Evolutionary conservation across 139 green algal species (phyloP), one percentile per base, ranked within the genome.

Genomic region (Diplosphaera chodatii): DNA sequence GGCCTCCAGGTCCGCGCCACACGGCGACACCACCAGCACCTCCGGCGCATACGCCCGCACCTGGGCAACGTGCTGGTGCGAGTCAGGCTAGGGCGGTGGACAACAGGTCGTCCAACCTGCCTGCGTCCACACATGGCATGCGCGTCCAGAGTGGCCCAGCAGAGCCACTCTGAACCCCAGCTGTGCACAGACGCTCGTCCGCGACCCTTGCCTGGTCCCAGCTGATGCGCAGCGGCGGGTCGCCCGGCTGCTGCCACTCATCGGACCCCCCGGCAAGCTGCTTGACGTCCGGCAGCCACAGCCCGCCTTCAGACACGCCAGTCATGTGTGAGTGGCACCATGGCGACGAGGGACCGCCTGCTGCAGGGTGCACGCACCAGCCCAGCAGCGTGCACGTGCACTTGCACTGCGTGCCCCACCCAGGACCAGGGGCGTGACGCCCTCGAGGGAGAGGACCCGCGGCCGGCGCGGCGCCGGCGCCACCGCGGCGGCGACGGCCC

Each of bases 401-500:
- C n/a, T n/a, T n/a, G n/a, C n/a, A n/a, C n/a, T n/a, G n/a, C n/a
- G n/a, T n/a, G n/a, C n/a, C n/a, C n/a, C 30, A 77, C 72, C 72
- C 25, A 77, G 55, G 55, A 34, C 64, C 40, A 86, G 67, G 3
- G 80, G 83, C 22, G 66, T 73, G 27, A 90, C 55, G 4, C 82
- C 82, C 40, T 84, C 82, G 34, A 97, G 80, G n/a, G 90, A 83
- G 21, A 94, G 33, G 31, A 97, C 90, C 2, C 71, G 76, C 25
- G 80, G 85, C 3, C 78, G 81, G 48, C 33, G 48, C 29, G 32
- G 33, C 2, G 64, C 77, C 25, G 25, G 21, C 21, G 82, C 84
- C 21, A 89, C 83, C 31, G 67, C 71, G 18, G 59, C 64, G 1
- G 80, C 88, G 3, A 91, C 78, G 1, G 56, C 64, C 4, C 90